Evolutionary conservation across 495 filamentous ascomycete species (phyloP).

Genomic region (Pseudevernia furfuracea): DNA sequence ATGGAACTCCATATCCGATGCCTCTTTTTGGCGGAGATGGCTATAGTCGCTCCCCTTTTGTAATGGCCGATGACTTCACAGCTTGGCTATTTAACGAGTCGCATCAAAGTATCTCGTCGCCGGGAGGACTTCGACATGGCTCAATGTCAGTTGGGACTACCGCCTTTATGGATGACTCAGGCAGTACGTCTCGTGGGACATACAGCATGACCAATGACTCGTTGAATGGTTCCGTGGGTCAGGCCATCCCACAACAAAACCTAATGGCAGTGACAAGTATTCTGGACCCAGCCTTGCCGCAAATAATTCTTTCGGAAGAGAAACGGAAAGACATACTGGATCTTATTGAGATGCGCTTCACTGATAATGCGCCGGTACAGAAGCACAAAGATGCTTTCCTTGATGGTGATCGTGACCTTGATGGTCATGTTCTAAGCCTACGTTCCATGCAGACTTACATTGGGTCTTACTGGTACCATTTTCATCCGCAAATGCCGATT

Average conservation of each 20-base stretch:
- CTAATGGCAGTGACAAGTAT: conserved; percentile 91
- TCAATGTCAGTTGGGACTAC: conserved; percentile 26
- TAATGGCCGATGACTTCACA: conserved; percentile 86
- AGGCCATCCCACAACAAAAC: conserved; percentile 42
- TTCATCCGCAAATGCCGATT: conserved; percentile 90
- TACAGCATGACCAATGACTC: conserved; percentile 17
- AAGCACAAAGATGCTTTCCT: conserved; percentile 65
- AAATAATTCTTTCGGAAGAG: conserved; percentile 76
- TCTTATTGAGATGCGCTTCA: conserved; percentile 74
- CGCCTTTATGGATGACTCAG: conserved; percentile 25
- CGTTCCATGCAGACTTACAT: conserved; percentile 96
- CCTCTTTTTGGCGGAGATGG: conserved; percentile 79
- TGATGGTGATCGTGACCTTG: conserved; percentile 64
- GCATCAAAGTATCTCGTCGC: conserved; percentile 27
- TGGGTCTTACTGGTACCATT: conserved; percentile 87
- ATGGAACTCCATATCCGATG: conserved; percentile 60
- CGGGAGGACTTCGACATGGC: conserved; percentile 24
- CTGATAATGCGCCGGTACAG: conserved; percentile 62
- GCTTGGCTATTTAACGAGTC: conserved; percentile 81
- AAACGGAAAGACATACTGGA: conserved; percentile 79
- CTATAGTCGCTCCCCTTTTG: conserved; percentile 76
- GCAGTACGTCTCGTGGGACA: conserved; percentile 7
- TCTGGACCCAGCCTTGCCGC: conserved; percentile 72
- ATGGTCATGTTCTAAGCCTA: conserved; percentile 72
- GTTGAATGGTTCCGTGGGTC: conserved; percentile 17